Evolutionary conservation across 1,284 basidiomycete genomes (phyloP).

Genomic region (Cutaneotrichosporon cutaneum): DNA sequence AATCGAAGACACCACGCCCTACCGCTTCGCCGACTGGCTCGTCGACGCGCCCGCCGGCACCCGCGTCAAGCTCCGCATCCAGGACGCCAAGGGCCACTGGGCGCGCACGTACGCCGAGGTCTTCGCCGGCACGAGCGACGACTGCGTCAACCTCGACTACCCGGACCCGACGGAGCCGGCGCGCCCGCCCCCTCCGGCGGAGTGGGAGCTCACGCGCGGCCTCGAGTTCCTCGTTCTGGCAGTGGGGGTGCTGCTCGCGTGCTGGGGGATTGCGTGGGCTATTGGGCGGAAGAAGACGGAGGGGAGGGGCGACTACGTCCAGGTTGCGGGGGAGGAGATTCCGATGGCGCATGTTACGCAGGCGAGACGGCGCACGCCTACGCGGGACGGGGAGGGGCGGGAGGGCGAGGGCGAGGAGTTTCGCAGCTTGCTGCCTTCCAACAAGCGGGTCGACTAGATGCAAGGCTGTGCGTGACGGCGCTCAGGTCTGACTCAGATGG

Average conservation of each 20-base stretch:
- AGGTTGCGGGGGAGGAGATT: conserved; percentile 3
- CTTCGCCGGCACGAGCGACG: neutral
- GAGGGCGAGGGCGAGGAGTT: conserved; percentile 6
- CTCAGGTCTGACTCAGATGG: neutral
- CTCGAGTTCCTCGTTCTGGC: neutral
- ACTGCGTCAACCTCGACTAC: neutral
- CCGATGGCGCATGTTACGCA: neutral
- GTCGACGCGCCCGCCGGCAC: conserved; percentile 11
- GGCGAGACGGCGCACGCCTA: neutral
- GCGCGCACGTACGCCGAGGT: conserved; percentile 3
- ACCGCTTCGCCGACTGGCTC: neutral
- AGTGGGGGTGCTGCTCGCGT: neutral
- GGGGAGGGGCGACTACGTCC: conserved; percentile 3
- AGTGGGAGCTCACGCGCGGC: neutral
- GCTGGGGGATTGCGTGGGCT: neutral
- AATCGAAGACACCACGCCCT: neutral
- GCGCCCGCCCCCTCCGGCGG: neutral
- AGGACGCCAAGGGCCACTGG: conserved; percentile 8
- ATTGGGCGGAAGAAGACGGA: neutral
- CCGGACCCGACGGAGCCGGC: neutral
- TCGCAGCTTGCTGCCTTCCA: neutral
- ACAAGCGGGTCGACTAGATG: neutral
- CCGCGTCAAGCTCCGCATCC: conserved; percentile 5
- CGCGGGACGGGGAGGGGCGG: neutral
- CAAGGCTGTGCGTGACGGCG: neutral